Percentiles rank a stretch among this genome's conserved stretches.
These are phyloP conservation scores for Nepenthes gracilis DNA, from an alignment of 148 eudicot genomes.

Conservation along the genomic window DNA sequence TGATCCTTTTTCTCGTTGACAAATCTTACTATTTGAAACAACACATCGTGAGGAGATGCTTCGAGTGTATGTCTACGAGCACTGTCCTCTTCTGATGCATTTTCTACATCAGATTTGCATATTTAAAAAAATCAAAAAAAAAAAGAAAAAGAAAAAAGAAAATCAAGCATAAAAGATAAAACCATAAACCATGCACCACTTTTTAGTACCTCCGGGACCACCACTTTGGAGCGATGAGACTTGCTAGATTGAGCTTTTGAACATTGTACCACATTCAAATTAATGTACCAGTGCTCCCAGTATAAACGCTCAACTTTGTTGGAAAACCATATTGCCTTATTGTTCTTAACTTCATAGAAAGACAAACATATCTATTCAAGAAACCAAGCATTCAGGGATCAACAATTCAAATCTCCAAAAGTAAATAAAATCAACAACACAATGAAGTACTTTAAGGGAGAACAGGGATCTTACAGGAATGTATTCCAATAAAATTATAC, in stretches of 20 bases:
- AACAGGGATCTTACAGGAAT: not conserved
- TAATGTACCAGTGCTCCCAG: conserved; percentile 97
- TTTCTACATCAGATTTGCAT: conserved; percentile 24
- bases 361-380: conserved; percentile 69
- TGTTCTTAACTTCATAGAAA: conserved; percentile 85
- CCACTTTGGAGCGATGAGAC: conserved; percentile 62
- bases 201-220: conserved; percentile 72
- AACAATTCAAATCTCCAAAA: not conserved
- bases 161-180: not conserved
- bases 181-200: not conserved
- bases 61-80: conserved; percentile 66
- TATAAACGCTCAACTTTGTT: conserved; percentile 74
- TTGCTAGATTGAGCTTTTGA: conserved; percentile 62
- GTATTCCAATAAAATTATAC: no score
- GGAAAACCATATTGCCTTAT: conserved; percentile 82
- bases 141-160: conserved; percentile 1
- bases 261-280: conserved; percentile 77
- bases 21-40: conserved; percentile 87
- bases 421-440: not conserved
- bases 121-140: no score
- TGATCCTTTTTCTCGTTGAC: conserved; percentile 96
- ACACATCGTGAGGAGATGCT: conserved; percentile 75
- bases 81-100: conserved; percentile 58
- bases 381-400: not conserved
- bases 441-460: not conserved